Conservation (phyloP, 73 alveolate genomes). For the Halteria grandinella region DNA sequence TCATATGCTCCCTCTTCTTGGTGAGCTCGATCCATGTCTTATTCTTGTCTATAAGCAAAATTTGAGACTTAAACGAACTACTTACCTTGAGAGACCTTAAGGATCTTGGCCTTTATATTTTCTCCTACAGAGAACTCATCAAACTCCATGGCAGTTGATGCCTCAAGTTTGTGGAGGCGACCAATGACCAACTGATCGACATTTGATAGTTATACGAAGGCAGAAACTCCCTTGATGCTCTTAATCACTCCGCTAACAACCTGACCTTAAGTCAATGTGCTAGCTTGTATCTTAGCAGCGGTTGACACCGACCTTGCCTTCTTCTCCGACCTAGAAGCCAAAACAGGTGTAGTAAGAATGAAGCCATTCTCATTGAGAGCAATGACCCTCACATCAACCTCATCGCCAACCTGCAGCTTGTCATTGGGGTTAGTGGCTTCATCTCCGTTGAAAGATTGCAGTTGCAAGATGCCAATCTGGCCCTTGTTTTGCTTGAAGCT, state of each 20-base stretch:
- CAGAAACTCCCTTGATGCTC: too few species aligned
- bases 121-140: constrained; percentile 15
- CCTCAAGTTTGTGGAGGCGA: constrained; percentile 38
- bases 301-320: too few species aligned
- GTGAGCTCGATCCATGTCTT: constrained; percentile 52
- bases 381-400: neutral
- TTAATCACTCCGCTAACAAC: too few species aligned
- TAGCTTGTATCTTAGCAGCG: too few species aligned
- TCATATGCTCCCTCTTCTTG: constrained; percentile 45
- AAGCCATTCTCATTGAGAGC: constrained; percentile 21
- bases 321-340: neutral
- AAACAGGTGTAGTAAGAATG: neutral
- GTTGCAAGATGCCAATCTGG: neutral
- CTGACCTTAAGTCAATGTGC: too few species aligned
- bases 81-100: constrained; percentile 15
- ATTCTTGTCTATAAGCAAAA: constrained; percentile 5
- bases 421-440: constrained; percentile 1
- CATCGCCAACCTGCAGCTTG: constrained; percentile 10
- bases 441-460: constrained; percentile 16
- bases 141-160: constrained; percentile 13
- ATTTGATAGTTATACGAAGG: too few species aligned
- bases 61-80: too few species aligned
- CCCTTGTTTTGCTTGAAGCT: constrained; percentile 16
- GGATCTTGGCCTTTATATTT: constrained; percentile 16
- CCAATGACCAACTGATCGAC: too few species aligned